phyloP scores from a whole-genome alignment of 1,284 basidiomycete genomes.

The Fomitopsis betulina region DNA sequence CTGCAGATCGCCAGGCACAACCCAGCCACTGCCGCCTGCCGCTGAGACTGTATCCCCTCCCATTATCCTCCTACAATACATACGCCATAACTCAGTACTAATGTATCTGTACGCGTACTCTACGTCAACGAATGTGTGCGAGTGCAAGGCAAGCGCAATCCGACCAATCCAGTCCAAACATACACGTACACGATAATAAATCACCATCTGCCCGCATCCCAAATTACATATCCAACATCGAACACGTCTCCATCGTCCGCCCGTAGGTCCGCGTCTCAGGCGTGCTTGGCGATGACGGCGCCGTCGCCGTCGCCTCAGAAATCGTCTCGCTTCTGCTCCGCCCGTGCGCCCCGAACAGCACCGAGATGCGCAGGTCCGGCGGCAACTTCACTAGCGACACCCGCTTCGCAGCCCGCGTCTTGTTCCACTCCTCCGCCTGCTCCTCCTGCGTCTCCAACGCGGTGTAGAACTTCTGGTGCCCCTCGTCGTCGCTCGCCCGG shows the following conservation, averaged over 20 bases:
- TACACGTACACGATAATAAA: background rate
- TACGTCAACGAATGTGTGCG: conserved; percentile 3
- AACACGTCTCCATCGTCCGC: conserved; percentile 14
- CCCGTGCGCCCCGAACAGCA: conserved; percentile 26
- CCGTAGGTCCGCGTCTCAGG: conserved; percentile 1
- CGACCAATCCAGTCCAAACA: background rate
- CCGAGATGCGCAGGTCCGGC: conserved; percentile 43
- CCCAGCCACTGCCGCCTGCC: background rate
- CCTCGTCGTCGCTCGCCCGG: conserved; percentile 10
- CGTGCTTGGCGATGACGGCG: conserved; percentile 12
- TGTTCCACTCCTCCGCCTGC: conserved; percentile 80
- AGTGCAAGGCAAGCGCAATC: background rate
- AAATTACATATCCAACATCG: conserved; percentile 18
- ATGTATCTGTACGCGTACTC: conserved; percentile 5
- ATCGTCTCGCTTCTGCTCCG: conserved; percentile 11
- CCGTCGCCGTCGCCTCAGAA: conserved; percentile 14
- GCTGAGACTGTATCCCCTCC: background rate
- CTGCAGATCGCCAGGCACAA: background rate
- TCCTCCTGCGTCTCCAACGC: conserved; percentile 46
- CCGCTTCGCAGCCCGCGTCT: conserved; percentile 77
- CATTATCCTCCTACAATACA: conserved; percentile 7
- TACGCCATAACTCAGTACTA: conserved; percentile 12
- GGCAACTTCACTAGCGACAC: conserved; percentile 76
- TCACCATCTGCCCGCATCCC: background rate
- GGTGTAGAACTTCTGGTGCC: conserved; percentile 43